Evolutionary conservation across 352 stramenopile genomes (phyloP), one percentile per base, ranked within the genome.

Genomic region (Phytophthora tentaculata): DNA sequence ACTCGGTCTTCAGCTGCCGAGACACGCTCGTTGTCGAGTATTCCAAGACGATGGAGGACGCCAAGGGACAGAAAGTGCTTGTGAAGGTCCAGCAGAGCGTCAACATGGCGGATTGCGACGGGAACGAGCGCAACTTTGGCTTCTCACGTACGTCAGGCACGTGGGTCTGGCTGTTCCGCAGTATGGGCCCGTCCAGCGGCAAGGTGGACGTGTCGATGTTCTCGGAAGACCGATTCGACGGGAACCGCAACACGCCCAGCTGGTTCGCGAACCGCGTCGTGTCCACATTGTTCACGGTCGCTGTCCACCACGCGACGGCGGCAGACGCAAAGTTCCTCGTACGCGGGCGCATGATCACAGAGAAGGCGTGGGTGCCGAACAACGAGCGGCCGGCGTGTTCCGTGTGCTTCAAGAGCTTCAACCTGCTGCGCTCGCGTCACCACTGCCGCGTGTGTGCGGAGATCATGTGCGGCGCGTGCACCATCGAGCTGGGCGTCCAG

Each of bases 381-480:
- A 80, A 81, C 52, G 81, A 90, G 56, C 79, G 85, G 0, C 77
- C 83, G 16, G 81, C 83, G 3, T 94, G 86, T 47, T 89, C 74
- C 23, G 81, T 92, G 9, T 94, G 86, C 64, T 88, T 90, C 61
- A 91, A 91, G 71, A 88, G 77, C 44, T 94, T 94, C 55, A 86
- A 80, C 49, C 61, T 92, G 53, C 67, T 94, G 54, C 83, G 85
- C 1, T 83, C 81, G 44, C 85, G 87, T 35, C 87, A 95, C 67
- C 85, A 95, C 68, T 95, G 87, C 63, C 85, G 85, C 29, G 82
- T 89, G 7, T 95, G 87, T 51, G 85, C 83, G 37, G 87, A 95
- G 59, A 91, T 95, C 64, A 94, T 94, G 83, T 94, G 85, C 54
- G 75, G 80, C 0, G 64, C 73, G 0, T 94, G 85, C 49, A 94